Evolutionary conservation across 2,329 filamentous ascomycete species (phyloP).

Genomic region (Stagonosporopsis tanaceti): DNA sequence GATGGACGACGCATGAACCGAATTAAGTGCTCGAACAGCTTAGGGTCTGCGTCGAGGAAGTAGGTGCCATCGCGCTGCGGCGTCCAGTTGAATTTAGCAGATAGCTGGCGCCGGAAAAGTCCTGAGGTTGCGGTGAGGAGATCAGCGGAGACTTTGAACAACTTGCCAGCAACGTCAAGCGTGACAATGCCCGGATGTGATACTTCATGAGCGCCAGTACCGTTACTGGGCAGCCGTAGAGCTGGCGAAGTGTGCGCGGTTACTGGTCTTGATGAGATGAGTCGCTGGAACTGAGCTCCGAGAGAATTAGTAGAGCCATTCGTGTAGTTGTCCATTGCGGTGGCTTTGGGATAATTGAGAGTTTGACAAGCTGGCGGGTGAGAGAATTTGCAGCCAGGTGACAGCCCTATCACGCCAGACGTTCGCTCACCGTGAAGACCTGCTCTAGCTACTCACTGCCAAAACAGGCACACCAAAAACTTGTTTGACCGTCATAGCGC

Average conservation of each 20-base stretch:
- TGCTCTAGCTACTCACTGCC: no score
- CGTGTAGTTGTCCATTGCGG: background rate
- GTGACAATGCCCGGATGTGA: slow-evolving; percentile 18
- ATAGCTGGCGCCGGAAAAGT: slow-evolving; percentile 16
- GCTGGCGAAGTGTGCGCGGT: background rate
- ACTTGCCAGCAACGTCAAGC: slow-evolving; percentile 28
- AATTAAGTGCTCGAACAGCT: slow-evolving; percentile 42
- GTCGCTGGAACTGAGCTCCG: background rate
- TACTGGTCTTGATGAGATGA: background rate
- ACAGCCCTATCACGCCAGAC: no score
- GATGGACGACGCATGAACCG: slow-evolving; percentile 30
- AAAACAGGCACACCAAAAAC: background rate
- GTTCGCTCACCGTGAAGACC: no score
- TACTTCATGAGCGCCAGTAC: no score
- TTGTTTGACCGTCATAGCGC: no score
- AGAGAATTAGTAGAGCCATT: background rate
- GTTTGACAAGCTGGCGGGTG: no score
- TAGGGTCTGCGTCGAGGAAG: slow-evolving; percentile 52
- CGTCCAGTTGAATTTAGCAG: slow-evolving; percentile 11
- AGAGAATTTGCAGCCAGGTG: no score
- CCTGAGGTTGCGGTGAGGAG: slow-evolving; percentile 21
- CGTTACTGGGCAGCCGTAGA: background rate
- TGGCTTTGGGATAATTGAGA: no score
- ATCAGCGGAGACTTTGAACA: slow-evolving; percentile 17
- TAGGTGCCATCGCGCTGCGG: slow-evolving; percentile 39